Base-by-base conservation (phyloP, 352 stramenopile species). In the Phytopythium mirpurense region DNA sequence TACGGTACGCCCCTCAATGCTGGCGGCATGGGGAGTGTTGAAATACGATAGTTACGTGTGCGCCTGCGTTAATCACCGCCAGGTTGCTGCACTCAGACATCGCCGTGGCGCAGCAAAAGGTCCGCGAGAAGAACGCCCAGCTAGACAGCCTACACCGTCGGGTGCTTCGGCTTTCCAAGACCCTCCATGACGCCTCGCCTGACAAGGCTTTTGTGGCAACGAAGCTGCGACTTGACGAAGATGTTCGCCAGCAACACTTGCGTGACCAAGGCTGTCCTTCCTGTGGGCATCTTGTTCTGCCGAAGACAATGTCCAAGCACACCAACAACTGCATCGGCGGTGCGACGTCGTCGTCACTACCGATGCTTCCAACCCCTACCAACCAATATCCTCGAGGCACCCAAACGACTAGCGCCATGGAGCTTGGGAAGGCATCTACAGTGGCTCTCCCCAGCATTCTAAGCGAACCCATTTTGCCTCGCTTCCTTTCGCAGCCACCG, bases 401-500 rank as follows among this genome's bases (percentile, higher is more conserved):
- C 36, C 37, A 12, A 57, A 11, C 1, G 2, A 16, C 23, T 14
- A 42, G 12, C 12, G 18, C 66, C 31, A 40, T 32, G 37, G 27
- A 31, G 7, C 21, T 54, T 49, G 26, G 42, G 26, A 48, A 34
- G 41, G 26, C 29, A 2, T 32, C 18, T 40, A 35, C 45, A 51
- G 36, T 23, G 5, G 6, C 29, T 4, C 32, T 54, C 6, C 21
- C 29, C 3, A 34, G 15, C 24, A 45, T 54, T 18, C 32, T 11
- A 27, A 43, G 48, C 8, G 48, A 31, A 5, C 27, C 24, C 0
- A 16, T 54, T 6, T 48, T 56, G 14, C 64, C 70, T 2, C 61
- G 44, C 2, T 89, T 91, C 57, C 52, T 85, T 1, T 83, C 78
- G 0, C 78, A 91, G 42, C 74, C 80, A n/a, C 78, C 80, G 14